Conservation (phyloP, 805 yeast species). For the Kuraishia molischiana region DNA sequence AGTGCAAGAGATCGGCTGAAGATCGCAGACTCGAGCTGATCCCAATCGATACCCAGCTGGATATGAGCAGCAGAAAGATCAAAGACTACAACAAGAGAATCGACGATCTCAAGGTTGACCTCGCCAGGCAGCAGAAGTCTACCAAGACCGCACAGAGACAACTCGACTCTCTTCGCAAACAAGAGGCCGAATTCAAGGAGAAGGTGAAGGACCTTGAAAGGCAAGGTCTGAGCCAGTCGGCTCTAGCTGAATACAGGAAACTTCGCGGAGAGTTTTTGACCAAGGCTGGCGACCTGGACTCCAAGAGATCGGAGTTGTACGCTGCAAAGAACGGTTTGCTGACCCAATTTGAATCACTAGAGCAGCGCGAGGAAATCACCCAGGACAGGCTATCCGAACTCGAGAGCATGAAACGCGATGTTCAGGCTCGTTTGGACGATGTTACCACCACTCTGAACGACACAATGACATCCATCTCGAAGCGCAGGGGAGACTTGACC, state of each 20-base stretch:
- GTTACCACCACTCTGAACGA: slow-evolving; percentile 15
- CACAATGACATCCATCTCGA: slow-evolving; percentile 22
- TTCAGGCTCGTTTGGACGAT: slow-evolving; percentile 17
- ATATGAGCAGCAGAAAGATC: slow-evolving; percentile 36
- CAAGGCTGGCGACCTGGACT: slow-evolving; percentile 32
- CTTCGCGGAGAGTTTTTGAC: slow-evolving; percentile 49
- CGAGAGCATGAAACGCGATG: slow-evolving; percentile 19
- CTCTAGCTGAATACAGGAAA: slow-evolving; percentile 44
- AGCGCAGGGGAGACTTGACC: slow-evolving; percentile 12
- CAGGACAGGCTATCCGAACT: slow-evolving; percentile 24
- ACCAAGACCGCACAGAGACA: slow-evolving; percentile 35
- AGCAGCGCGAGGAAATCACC: slow-evolving; percentile 24
- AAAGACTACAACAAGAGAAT: slow-evolving; percentile 35
- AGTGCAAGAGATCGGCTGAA: slow-evolving; percentile 31
- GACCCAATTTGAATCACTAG: slow-evolving; percentile 25
- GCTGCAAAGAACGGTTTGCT: slow-evolving; percentile 7
- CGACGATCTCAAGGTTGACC: slow-evolving; percentile 40
- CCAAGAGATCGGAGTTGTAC: slow-evolving; percentile 7
- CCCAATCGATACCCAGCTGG: slow-evolving; percentile 52
- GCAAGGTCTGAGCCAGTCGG: slow-evolving; percentile 32
- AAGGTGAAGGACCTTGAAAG: slow-evolving; percentile 16
- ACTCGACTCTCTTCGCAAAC: slow-evolving; percentile 27
- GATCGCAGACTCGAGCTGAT: slow-evolving; percentile 37
- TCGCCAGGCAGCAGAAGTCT: slow-evolving; percentile 35
- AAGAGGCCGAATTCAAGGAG: slow-evolving; percentile 13